Evolutionary conservation across 1,284 basidiomycete species (phyloP), one percentile per base, ranked within the genome.

Genomic region (Moesziomyces sp.): DNA sequence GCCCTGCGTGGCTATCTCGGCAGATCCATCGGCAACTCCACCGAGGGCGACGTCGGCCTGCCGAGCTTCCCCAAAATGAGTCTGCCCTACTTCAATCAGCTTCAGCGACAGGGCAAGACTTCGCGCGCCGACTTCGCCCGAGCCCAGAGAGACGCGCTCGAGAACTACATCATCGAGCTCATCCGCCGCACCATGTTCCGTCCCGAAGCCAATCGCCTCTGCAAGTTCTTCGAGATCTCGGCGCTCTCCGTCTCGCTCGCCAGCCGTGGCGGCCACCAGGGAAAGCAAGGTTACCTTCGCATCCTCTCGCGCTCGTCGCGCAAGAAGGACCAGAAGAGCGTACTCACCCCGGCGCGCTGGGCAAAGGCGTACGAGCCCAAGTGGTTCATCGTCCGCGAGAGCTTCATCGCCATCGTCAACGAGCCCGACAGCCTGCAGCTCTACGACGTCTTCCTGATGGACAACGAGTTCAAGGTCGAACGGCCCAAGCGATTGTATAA

Each of bases 321-420:
- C 51, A 86, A 86, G 62, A 85, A 85, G 61, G 87, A 86, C 79
- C 87, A 86, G 79, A 74, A 69, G 48, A 72, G 79, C 5, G 79
- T 85, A 43, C 81, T 86, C 40, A 84, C 85, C 50, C 84, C 85
- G 1, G 86, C 89, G 0, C 86, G 88, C 5, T 92, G 93, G 90
- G 68, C 74, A 23, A 74, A 89, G 58, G 89, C 88, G 74, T 90
- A 90, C 74, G 88, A 90, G 67, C 89, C 90, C 45, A 90, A 91
- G 64, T 99, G 97, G 97, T 97, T 94, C 85, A 90, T 93, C 48
- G 90, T 98, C 3, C 88, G 96, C 23, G 96, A 99, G 77, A 93
- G 92, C 78, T 99, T 94, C 85, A 87, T 98, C 21, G 92, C 96
- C 23, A 90, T 91, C 1, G 88, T 95, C 28, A 89, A 93, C 72